Percentiles rank a stretch among this genome's conserved stretches.
Evolutionary conservation across 2,329 filamentous ascomycete species (phyloP).

Genomic region (Ophiostoma sp.): DNA sequence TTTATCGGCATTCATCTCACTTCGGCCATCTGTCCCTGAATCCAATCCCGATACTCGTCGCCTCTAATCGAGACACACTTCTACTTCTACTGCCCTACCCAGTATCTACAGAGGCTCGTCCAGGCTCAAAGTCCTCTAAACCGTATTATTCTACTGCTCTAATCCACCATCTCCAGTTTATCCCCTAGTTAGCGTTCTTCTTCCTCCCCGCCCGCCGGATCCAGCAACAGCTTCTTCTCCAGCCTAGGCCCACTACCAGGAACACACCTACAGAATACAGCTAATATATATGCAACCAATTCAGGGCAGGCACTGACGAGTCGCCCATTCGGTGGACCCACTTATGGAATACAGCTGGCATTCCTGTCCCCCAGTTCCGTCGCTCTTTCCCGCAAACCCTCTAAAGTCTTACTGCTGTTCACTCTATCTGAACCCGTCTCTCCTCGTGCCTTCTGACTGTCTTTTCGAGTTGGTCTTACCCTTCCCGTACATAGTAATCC

Average conservation of each 20-base stretch:
- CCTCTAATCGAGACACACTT: background rate
- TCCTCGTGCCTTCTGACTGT: background rate
- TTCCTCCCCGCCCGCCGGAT: constrained; percentile 18
- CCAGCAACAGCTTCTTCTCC: constrained; percentile 16
- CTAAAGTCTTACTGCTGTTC: background rate
- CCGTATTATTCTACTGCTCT: background rate
- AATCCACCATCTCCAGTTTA: constrained; percentile 13
- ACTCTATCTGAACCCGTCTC: constrained; percentile 3
- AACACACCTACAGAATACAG: constrained; percentile 1
- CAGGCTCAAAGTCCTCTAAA: background rate
- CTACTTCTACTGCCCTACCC: too few relatives aligned
- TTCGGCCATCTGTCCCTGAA: background rate
- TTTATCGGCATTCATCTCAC: background rate
- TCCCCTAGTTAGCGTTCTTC: constrained; percentile 20
- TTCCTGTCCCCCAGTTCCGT: background rate
- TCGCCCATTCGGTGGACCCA: background rate
- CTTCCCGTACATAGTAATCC: background rate
- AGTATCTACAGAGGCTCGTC: background rate
- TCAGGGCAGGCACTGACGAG: constrained; percentile 16
- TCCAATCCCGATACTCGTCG: background rate
- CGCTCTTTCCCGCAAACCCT: background rate
- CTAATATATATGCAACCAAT: background rate
- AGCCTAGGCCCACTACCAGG: constrained; percentile 17
- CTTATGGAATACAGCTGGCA: background rate
- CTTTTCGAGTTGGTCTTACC: constrained; percentile 1